Percentiles rank a stretch among this genome's conserved stretches.
phyloP scores from a whole-genome alignment of 225 moss, liverwort and hornwort species.

The Anthoceros angustus region DNA sequence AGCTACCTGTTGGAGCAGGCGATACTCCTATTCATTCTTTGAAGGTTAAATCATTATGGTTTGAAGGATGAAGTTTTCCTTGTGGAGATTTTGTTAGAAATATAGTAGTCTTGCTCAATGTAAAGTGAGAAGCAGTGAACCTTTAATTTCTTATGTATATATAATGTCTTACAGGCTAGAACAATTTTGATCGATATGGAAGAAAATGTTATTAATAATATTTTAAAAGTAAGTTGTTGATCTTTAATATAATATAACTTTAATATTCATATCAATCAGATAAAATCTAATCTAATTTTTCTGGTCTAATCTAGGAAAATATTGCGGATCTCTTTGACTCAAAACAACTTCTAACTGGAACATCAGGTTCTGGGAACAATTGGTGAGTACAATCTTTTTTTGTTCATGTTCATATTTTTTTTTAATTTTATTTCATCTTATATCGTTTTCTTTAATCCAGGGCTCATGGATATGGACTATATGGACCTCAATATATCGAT shows the following conservation, averaged over 20 bases:
- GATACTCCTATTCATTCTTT: constrained; percentile 42
- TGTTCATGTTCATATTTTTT: background rate
- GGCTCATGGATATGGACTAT: constrained; percentile 72
- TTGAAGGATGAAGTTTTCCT: too few species aligned
- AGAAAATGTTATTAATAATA: constrained; percentile 62
- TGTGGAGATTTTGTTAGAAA: too few species aligned
- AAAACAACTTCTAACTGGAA: constrained; percentile 58
- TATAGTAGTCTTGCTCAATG: too few species aligned
- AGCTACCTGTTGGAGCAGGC: constrained; percentile 32
- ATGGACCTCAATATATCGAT: constrained; percentile 61
- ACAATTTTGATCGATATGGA: constrained; percentile 91
- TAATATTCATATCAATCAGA: background rate
- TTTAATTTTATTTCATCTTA: background rate
- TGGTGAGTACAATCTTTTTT: constrained; percentile 24
- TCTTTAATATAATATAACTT: constrained; percentile 35
- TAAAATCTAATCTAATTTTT: background rate
- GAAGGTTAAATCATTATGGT: constrained; percentile 30
- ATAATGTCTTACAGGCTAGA: constrained; percentile 33
- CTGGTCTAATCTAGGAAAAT: constrained; percentile 29
- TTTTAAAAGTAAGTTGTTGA: constrained; percentile 4
- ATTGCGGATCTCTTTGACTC: constrained; percentile 59
- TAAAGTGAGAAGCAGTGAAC: too few species aligned
- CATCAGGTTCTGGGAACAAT: constrained; percentile 81
- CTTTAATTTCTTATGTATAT: too few species aligned
- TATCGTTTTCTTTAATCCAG: constrained; percentile 19